These are phyloP conservation scores for Trifolium subterraneum DNA, from an alignment of 306 rosid genomes.

Conservation along the genomic window DNA sequence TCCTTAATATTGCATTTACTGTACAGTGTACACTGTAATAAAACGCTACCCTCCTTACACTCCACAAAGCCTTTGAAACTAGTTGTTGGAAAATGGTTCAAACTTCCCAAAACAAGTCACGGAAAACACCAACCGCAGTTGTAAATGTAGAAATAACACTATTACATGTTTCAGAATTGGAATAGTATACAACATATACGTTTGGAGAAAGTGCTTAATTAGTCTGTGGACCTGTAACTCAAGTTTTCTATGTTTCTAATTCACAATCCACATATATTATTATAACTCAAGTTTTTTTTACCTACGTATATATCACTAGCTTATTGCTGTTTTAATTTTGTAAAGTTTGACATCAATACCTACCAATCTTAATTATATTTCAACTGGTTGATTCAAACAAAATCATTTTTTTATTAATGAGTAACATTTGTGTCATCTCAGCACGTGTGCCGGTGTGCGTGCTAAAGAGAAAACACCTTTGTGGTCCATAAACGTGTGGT, in stretches of 20 bases:
- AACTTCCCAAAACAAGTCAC: slow-evolving; percentile 6
- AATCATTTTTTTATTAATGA: neutral
- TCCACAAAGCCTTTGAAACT: slow-evolving; percentile 5
- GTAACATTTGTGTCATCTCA: neutral
- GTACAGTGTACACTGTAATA: neutral
- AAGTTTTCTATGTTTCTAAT: neutral
- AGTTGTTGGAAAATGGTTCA: slow-evolving; percentile 6
- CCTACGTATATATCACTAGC: slow-evolving; percentile 2
- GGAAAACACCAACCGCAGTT: slow-evolving; percentile 14
- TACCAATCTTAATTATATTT: neutral
- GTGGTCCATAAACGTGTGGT: neutral
- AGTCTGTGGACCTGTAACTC: neutral
- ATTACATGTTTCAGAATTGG: slow-evolving; percentile 7
- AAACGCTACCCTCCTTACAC: slow-evolving; percentile 16
- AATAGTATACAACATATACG: neutral
- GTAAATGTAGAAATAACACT: slow-evolving; percentile 10
- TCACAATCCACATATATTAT: neutral
- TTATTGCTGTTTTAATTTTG: neutral
- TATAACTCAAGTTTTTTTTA: neutral
- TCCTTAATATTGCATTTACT: slow-evolving; percentile 3
- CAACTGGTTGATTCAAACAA: neutral
- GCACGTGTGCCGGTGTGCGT: neutral
- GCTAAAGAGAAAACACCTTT: neutral
- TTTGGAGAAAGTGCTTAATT: slow-evolving; percentile 10
- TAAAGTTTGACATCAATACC: neutral